Base-by-base conservation (phyloP, 1,284 basidiomycete species). In the Baeospora myosura region DNA sequence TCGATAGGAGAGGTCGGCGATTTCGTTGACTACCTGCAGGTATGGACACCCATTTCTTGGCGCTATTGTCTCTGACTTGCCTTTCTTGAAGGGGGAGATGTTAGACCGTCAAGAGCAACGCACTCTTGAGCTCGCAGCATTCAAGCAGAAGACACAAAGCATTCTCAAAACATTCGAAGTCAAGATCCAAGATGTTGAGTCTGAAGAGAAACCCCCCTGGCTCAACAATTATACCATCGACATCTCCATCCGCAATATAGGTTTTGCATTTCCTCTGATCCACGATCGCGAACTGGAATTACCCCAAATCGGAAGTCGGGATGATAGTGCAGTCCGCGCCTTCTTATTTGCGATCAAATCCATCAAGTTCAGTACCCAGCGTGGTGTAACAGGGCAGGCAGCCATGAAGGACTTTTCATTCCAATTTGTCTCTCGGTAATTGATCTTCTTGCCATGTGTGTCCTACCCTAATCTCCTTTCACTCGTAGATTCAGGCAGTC, bases 1-100 rank as follows among this genome's bases (percentile, higher is more conserved):
- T 92, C 92, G 0, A 81, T 95, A 39, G 83, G 84, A 24, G 88
- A 93, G 55, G 65, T 95, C 8, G 86, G 84, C 11, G 92, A 95
- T 57, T 86, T 93, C 44, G 63, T 93, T 37, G 87, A 91, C 54
- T 76, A 91, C 51, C 64, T 88, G 39, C 84, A 87, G 72, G 86
- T 82, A 63, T 51, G 53, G 42, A 33, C 17, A 18, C 22, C 28
- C 26, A 41, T 11, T 11, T 30, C 17, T 18, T 37, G 26, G 16
- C 4, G 39, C 22, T 31, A 41, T 50, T 37, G n/a, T 39, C 14
- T 5, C 32, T n/a, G 8, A 22, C 44, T 30, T 42, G 22, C 43
- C 24, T 20, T 11, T 28, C 29, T 53, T 55, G 50, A 54, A 88
- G 76, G 73, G 76, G 4, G 92, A 95, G 54, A 70, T 94, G 41